phyloP scores from a whole-genome alignment of 116 monocot species.

The Iris pallida region DNA sequence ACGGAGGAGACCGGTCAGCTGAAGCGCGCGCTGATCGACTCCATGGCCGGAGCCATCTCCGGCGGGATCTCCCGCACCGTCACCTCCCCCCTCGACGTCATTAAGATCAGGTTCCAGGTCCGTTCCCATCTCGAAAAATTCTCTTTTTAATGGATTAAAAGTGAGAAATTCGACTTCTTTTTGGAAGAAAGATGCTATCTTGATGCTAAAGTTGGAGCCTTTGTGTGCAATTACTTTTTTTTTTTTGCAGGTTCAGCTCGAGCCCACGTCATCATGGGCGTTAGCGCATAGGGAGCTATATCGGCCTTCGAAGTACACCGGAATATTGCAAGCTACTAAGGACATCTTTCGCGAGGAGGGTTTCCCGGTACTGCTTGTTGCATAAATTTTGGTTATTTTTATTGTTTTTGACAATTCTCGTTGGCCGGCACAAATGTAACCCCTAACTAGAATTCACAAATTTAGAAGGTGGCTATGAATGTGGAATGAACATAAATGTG shows the following conservation, averaged over 20 bases:
- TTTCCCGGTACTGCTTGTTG: constrained; percentile 37
- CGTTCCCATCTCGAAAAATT: too few relatives aligned
- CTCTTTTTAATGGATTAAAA: too few relatives aligned
- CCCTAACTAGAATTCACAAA: too few relatives aligned
- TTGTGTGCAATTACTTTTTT: not conserved
- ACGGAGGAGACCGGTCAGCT: constrained; percentile 76
- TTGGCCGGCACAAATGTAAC: too few relatives aligned
- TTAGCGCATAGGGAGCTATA: constrained; percentile 43
- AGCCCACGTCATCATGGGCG: constrained; percentile 79
- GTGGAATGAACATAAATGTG: too few relatives aligned
- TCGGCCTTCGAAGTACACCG: constrained; percentile 77
- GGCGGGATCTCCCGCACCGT: constrained; percentile 83
- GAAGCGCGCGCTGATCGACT: constrained; percentile 67
- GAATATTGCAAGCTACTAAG: constrained; percentile 75
- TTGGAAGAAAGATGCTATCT: not conserved
- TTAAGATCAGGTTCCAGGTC: constrained; percentile 98
- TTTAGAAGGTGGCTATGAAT: too few relatives aligned
- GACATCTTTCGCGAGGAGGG: constrained; percentile 94
- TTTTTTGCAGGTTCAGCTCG: constrained; percentile 76
- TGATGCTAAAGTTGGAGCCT: not conserved
- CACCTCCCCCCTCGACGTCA: constrained; percentile 93
- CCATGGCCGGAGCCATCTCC: constrained; percentile 74
- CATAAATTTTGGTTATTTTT: too few relatives aligned
- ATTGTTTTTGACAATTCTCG: too few relatives aligned
- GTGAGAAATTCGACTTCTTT: not conserved